Evolutionary conservation across 2,329 filamentous ascomycete species (phyloP), one percentile per base, ranked within the genome.

Genomic region (Penicillium sp.): DNA sequence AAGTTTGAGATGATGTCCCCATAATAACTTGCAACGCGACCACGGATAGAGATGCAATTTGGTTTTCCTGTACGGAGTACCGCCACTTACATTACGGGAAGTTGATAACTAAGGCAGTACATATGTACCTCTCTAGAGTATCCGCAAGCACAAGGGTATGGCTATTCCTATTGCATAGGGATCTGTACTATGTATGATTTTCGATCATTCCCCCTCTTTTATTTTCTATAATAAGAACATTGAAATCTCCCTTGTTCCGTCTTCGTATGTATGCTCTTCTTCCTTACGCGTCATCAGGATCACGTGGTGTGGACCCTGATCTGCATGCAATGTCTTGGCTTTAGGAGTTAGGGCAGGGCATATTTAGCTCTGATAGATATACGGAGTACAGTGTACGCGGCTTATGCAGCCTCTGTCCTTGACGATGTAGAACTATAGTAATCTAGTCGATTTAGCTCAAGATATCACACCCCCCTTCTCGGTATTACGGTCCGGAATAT

Each of bases 81-180:
- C 38, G 38, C 53, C 53, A 51, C 53, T 31, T 55, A 55, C 45
- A 50, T 50, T 53, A 53, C 40, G 12, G 27, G 38, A 38, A 21
- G n/a, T 47, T 47, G 45, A 35, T 35, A 33, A 33, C 31, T 35
- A 35, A 35, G 8, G 13, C 6, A 12, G 31, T 35, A 35, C 13
- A 35, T 35, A 25, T 25, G 10, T 12, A 12, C 3, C 8, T 7
- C 29, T 25, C 25, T 13, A 12, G n/a, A 31, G 43, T 29, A 45
- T 23, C 29, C 15, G 31, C 46, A 27, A 17, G 15, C 21, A 15
- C 40, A 25, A 13, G 15, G 23, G 25, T 5, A 37, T 49, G 15
- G 15, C 37, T n/a, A 37, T 35, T 25, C 17, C 21, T 37, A 23
- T 13, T 50, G 19, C 15, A 19, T n/a, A 23, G 9, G 3, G 7